Evolutionary conservation across 1,139 yeast genomes (phyloP).

Genomic region (Petasospora rhodanensis): DNA sequence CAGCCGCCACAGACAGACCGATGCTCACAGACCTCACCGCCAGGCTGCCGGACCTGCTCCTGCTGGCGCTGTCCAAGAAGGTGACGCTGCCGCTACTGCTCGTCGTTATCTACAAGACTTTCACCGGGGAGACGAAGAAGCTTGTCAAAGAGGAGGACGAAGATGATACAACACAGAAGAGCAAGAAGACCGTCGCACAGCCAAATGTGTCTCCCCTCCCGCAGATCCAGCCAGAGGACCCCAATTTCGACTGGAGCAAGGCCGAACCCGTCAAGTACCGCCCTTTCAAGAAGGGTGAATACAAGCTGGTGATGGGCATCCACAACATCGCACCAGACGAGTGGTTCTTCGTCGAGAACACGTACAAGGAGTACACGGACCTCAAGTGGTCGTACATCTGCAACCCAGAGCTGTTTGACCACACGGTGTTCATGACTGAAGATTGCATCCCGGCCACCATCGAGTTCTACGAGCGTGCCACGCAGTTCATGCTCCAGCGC

Average conservation of each 20-base stretch:
- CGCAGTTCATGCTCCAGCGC: slow-evolving; percentile 45
- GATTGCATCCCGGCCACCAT: slow-evolving; percentile 41
- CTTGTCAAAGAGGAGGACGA: not conserved
- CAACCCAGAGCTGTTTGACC: slow-evolving; percentile 31
- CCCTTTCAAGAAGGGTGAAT: slow-evolving; percentile 60
- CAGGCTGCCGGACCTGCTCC: not conserved
- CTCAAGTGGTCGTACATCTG: slow-evolving; percentile 38
- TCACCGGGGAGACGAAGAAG: slow-evolving; percentile 1
- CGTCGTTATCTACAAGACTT: slow-evolving; percentile 10
- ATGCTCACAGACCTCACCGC: too few species aligned
- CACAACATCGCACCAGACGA: slow-evolving; percentile 51
- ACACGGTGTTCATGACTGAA: slow-evolving; percentile 24
- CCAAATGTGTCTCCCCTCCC: too few species aligned
- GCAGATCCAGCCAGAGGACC: slow-evolving; percentile 26
- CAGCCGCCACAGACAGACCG: not conserved
- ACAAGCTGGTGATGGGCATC: slow-evolving; percentile 68
- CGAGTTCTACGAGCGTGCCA: slow-evolving; percentile 51
- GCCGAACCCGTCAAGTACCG: slow-evolving; percentile 49
- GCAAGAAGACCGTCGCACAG: not conserved
- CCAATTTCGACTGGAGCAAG: slow-evolving; percentile 43
- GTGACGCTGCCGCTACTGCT: slow-evolving; percentile 13
- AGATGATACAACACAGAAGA: not conserved
- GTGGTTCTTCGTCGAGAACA: slow-evolving; percentile 64
- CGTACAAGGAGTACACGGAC: slow-evolving; percentile 45
- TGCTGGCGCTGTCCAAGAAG: slow-evolving; percentile 10